Evolutionary conservation across 345 rosid genomes (phyloP), one percentile per base, ranked within the genome.

Genomic region (Crucihimalaya himalaica): DNA sequence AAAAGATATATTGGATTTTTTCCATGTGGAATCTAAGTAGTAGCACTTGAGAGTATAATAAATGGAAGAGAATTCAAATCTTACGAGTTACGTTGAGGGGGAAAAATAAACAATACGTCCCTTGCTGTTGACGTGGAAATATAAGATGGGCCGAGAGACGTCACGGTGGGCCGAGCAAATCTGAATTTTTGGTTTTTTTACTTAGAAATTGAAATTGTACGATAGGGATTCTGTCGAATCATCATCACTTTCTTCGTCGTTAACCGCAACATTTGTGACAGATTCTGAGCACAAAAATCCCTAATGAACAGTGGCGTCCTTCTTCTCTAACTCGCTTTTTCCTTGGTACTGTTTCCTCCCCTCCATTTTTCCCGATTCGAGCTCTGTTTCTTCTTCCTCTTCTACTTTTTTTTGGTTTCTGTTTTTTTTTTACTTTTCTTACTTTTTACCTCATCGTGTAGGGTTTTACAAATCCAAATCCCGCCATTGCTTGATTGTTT

Each of bases 241-340:
- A 25, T 37, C 29, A 9, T 34, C 23, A 11, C 56, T 50, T 28
- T 59, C 68, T 4, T 69, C 58, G 74, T 68, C 69, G 52, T 12
- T n/a, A 57, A 71, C 19, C n/a, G 69, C 39, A 27, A 58, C 68
- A 73, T 46, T 31, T 37, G 67, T 18, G 31, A 27, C 31, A 37
- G 63, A 42, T 45, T 54, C 63, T 13, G 70, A 61, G 63, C 50
- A 8, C 14, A 20, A 8, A 39, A 61, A 61, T 15, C 42, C 66
- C 55, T 23, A 16, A 60, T 35, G 1, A 28, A 66, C 67, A 34
- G 56, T 70, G 75, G 70, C 75, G 55, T 75, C 74, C 6, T 76
- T 70, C 79, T 53, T 76, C 65, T 76, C 74, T 13, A 62, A 62
- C 59, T 76, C 70, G 45, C 51, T 69, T 21, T 66, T 63, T 63